Conservation (phyloP, 2,329 filamentous ascomycete species). For the Herpomyces periplanetae region DNA sequence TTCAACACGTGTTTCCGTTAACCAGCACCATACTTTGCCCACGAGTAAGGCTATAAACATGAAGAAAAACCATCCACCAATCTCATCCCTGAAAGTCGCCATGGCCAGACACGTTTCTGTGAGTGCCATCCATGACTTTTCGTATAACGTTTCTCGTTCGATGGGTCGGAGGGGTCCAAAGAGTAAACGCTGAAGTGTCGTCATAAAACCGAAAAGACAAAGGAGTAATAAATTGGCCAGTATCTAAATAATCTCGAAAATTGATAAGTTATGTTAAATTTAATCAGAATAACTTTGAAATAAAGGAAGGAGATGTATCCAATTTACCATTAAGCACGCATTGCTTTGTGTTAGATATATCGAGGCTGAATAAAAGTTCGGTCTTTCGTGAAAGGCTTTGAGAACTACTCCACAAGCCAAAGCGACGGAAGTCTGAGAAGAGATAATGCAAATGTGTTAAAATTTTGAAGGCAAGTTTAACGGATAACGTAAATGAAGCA, state of each 20-base stretch:
- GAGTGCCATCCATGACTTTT: constrained; percentile 89
- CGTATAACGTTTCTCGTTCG: constrained; percentile 85
- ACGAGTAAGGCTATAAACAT: constrained; percentile 84
- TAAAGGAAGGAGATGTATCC: constrained; percentile 1
- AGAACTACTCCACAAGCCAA: constrained; percentile 48
- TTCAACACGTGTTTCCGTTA: constrained; percentile 73
- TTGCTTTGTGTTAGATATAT: constrained; percentile 91
- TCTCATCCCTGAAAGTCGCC: constrained; percentile 86
- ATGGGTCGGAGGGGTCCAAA: constrained; percentile 65
- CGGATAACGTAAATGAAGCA: too few relatives aligned
- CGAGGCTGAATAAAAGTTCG: constrained; percentile 93
- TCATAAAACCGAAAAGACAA: constrained; percentile 36
- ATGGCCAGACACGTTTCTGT: constrained; percentile 88
- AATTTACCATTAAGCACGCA: constrained; percentile 47
- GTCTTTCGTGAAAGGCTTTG: constrained; percentile 66
- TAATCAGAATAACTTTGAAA: constrained; percentile 1
- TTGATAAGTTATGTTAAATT: constrained; percentile 2
- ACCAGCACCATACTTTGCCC: constrained; percentile 95
- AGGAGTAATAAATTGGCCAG: constrained; percentile 66
- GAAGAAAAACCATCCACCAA: constrained; percentile 68
- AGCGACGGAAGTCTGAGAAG: constrained; percentile 27
- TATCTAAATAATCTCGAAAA: constrained; percentile 15
- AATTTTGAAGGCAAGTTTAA: too few relatives aligned
- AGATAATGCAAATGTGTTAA: too few relatives aligned
- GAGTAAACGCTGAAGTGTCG: constrained; percentile 52